Conservation (phyloP, 352 stramenopile genomes). For the Globisporangium spinosum region DNA sequence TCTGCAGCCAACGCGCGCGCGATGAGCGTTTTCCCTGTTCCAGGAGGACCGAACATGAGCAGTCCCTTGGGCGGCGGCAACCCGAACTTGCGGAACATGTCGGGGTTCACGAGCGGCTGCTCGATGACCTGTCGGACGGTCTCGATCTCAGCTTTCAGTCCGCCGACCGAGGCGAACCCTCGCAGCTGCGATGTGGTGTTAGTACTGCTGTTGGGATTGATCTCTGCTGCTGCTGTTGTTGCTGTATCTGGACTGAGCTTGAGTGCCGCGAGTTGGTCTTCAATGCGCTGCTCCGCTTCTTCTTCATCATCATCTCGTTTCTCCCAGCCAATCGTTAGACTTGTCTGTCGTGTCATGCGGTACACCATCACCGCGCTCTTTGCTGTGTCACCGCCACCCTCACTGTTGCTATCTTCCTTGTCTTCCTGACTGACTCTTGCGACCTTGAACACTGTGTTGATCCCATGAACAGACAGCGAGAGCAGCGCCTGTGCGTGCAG, state of each 20-base stretch:
- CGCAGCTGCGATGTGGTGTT: conserved; percentile 18
- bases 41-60: conserved; percentile 93
- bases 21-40: conserved; percentile 96
- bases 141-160: conserved; percentile 91
- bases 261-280: conserved; percentile 8
- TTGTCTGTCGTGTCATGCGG: conserved; percentile 6
- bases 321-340: conserved; percentile 6
- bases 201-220: not conserved
- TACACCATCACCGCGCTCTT: conserved; percentile 3
- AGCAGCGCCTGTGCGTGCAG: conserved; percentile 49
- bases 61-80: conserved; percentile 94
- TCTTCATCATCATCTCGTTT: conserved; percentile 1
- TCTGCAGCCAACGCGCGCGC: conserved; percentile 91
- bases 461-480: conserved; percentile 56
- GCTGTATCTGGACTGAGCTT: not conserved
- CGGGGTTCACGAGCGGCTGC: conserved; percentile 91
- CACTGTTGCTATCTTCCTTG: not conserved
- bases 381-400: not conserved
- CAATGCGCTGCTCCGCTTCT: not conserved
- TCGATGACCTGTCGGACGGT: conserved; percentile 96
- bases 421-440: conserved; percentile 21
- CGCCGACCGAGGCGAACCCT: conserved; percentile 79
- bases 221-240: not conserved
- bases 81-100: conserved; percentile 92
- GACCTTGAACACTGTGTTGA: conserved; percentile 52